Base-by-base conservation (phyloP, 306 rosid species). In the Adenanthera pavonina region DNA sequence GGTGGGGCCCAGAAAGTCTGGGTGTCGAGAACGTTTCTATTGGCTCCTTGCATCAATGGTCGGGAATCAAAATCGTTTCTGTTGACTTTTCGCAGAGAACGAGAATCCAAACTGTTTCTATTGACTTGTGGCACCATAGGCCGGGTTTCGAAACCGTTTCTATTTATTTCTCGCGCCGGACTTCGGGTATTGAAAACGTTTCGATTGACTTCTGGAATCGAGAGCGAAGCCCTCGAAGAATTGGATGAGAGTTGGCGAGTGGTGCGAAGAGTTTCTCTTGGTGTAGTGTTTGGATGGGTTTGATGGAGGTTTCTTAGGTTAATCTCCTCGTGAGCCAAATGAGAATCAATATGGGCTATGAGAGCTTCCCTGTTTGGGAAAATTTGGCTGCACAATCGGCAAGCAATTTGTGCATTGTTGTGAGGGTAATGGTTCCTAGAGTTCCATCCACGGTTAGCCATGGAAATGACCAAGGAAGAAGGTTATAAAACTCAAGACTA, bases 341-440 rank as follows among this genome's bases (percentile, higher is more conserved):
- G 98, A 59, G 88, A 73, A 14, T 88, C 92, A 2, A 92, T 79
- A 16, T 91, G 98, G 51, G 71, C 48, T 34, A 88, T 36, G n/a
- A 92, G 88, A 40, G 90, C 86, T 68, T 85, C 89, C 17, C 67
- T 78, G 86, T 34, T 84, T 67, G 56, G 1, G 60, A 91, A 85
- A 69, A 78, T 72, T 11, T 47, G 80, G 30, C 69, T 81, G 79
- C 98, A 92, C 20, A 91, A 25, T 36, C 85, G 81, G 38, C 98
- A 94, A 14, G 91, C 82, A 40, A 86, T 60, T 38, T 64, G 53
- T 46, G 65, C 51, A 16, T 14, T 73, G 25, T n/a, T 79, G 30
- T 5, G 49, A 67, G 48, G 8, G 25, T n/a, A 8, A 38, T 10
- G 35, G 12, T 41, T 36, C 16, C 36, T 41, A 19, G 56, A 69